Percentiles rank a stretch among this genome's conserved stretches.
Evolutionary conservation across 2,329 filamentous ascomycete genomes (phyloP).

Genomic region (Fusarium staphyleae): DNA sequence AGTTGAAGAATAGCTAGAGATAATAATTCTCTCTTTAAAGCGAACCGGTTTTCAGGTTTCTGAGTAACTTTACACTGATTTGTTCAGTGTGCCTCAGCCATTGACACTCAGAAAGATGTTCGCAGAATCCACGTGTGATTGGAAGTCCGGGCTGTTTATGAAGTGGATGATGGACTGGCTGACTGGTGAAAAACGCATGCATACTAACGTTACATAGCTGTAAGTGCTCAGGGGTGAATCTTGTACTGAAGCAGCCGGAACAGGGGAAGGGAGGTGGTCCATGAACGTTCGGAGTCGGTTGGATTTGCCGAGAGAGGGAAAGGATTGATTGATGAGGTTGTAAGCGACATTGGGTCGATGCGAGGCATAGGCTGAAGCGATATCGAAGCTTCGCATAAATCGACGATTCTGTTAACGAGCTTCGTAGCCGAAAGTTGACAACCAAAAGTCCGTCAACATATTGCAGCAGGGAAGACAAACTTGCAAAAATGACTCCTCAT

Average conservation of each 20-base stretch:
- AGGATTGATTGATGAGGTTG: background rate
- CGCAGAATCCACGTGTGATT: conserved; percentile 22
- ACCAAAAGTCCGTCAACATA: conserved; percentile 3
- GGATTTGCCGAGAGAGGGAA: conserved; percentile 10
- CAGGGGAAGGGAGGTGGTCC: conserved; percentile 18
- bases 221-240: conserved; percentile 12
- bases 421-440: conserved; percentile 17
- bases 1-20: background rate
- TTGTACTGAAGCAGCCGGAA: conserved; percentile 9
- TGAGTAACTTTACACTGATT: conserved; percentile 9
- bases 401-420: conserved; percentile 8
- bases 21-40: conserved; percentile 1
- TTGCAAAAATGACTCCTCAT: conserved; percentile 24
- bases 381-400: background rate
- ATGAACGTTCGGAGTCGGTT: conserved; percentile 22
- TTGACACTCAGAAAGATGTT: conserved; percentile 17
- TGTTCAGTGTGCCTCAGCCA: conserved; percentile 6
- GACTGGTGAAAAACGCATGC: conserved; percentile 25
- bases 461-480: conserved; percentile 2
- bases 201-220: background rate
- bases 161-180: conserved; percentile 30
- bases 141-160: conserved; percentile 17
- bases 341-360: conserved; percentile 10
- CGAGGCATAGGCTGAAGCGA: background rate
- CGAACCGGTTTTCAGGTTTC: background rate